Evolutionary conservation across 2,329 filamentous ascomycete species (phyloP).

Genomic region (Hypoxylon sp.): DNA sequence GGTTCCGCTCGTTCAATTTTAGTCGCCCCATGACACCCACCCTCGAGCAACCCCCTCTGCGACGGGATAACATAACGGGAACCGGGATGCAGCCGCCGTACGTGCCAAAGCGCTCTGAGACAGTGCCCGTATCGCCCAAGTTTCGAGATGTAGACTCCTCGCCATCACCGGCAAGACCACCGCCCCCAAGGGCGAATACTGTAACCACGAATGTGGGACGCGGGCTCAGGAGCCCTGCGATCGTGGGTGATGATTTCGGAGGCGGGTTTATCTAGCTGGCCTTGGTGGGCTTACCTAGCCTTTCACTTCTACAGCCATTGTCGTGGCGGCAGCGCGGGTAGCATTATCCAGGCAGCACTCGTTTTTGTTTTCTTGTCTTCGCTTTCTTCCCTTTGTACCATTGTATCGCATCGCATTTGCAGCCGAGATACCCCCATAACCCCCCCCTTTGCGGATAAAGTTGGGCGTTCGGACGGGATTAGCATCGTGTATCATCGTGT

Average conservation of each 20-base stretch:
- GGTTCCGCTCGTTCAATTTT: slow-evolving; percentile 44
- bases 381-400: slow-evolving; percentile 24
- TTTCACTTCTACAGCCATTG: slow-evolving; percentile 4
- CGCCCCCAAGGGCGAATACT: slow-evolving; percentile 40
- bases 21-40: slow-evolving; percentile 42
- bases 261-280: slow-evolving; percentile 41
- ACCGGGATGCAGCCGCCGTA: slow-evolving; percentile 7
- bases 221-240: slow-evolving; percentile 47
- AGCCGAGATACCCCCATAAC: slow-evolving; percentile 35
- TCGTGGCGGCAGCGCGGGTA: slow-evolving; percentile 6
- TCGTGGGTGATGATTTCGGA: slow-evolving; percentile 48
- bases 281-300: background rate
- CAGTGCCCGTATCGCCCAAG: slow-evolving; percentile 31
- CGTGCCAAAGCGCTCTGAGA: slow-evolving; percentile 38
- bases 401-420: slow-evolving; percentile 22
- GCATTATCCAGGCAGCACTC: slow-evolving; percentile 23
- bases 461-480: slow-evolving; percentile 22
- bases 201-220: slow-evolving; percentile 20
- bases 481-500: slow-evolving; percentile 11
- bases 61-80: slow-evolving; percentile 2
- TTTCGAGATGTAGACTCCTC: slow-evolving; percentile 23
- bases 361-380: slow-evolving; percentile 5
- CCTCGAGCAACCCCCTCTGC: slow-evolving; percentile 12
- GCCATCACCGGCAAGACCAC: slow-evolving; percentile 18
- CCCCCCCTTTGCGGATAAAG: slow-evolving; percentile 7